phyloP scores from a whole-genome alignment of 768 basidiomycete genomes.

The Agrocybe pediades region DNA sequence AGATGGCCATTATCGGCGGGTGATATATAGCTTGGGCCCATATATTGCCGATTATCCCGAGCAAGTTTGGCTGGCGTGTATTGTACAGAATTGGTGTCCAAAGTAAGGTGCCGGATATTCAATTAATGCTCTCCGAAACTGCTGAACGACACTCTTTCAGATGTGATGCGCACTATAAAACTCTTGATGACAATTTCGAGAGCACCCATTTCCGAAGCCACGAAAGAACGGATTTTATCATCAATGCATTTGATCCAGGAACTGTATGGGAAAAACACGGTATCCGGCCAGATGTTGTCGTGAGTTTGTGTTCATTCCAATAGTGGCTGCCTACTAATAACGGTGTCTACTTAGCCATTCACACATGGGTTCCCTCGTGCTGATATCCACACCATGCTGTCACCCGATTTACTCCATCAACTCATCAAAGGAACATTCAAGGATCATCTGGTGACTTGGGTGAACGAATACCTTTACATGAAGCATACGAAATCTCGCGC shows the following conservation, averaged over 20 bases:
- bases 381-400: constrained; percentile 32
- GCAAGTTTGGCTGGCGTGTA: constrained; percentile 30
- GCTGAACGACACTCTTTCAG: background rate
- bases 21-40: constrained; percentile 32
- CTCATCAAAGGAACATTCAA: constrained; percentile 40
- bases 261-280: constrained; percentile 34
- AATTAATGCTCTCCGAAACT: background rate
- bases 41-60: constrained; percentile 45
- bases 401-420: constrained; percentile 36
- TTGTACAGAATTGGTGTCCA: constrained; percentile 38
- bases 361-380: constrained; percentile 32
- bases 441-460: constrained; percentile 38
- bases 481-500: constrained; percentile 17
- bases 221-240: constrained; percentile 19
- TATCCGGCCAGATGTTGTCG: constrained; percentile 31
- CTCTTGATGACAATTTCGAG: background rate
- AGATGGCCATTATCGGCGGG: constrained; percentile 29
- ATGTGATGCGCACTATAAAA: background rate
- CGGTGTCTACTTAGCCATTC: constrained; percentile 29
- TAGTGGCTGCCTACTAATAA: background rate
- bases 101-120: constrained; percentile 18
- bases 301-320: constrained; percentile 15
- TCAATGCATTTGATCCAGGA: constrained; percentile 17
- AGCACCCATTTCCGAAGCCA: constrained; percentile 12
- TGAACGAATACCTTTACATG: constrained; percentile 24